phyloP scores from a whole-genome alignment of 2,329 filamentous ascomycete genomes.

The Fusarium proliferatum region DNA sequence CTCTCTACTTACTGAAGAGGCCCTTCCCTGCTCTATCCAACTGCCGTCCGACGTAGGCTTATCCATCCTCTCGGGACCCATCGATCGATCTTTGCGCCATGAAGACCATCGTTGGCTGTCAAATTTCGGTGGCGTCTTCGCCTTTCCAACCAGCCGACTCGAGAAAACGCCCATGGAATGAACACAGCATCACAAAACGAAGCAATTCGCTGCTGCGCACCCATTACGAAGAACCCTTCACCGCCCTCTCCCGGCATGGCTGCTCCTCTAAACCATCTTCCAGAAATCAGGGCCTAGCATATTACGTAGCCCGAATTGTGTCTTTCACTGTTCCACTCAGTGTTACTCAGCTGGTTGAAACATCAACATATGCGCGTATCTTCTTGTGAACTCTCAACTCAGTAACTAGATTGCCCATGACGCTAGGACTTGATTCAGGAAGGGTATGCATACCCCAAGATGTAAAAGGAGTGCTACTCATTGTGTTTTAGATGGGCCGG shows the following conservation, averaged over 20 bases:
- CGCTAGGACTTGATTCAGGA: neutral
- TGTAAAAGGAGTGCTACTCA: neutral
- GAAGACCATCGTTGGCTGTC: neutral
- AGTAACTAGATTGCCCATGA: neutral
- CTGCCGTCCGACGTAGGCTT: conserved; percentile 22
- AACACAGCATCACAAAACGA: neutral
- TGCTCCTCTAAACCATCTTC: neutral
- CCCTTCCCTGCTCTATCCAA: conserved; percentile 19
- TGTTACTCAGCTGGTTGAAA: neutral
- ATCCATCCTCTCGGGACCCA: neutral
- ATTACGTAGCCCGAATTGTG: neutral
- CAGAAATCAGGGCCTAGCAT: neutral
- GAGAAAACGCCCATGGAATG: conserved; percentile 27
- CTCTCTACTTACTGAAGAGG: conserved; percentile 11
- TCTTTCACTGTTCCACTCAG: neutral
- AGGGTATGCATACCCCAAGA: neutral
- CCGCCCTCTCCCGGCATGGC: neutral
- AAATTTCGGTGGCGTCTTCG: conserved; percentile 4
- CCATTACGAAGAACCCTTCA: neutral
- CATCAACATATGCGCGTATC: conserved; percentile 6
- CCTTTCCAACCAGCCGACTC: conserved; percentile 8
- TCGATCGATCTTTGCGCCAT: conserved; percentile 1
- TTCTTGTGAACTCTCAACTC: neutral
- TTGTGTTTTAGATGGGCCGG: neutral
- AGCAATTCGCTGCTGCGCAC: neutral